A percentile compares a stretch with the other conserved stretches of the same genome.
Conservation (phyloP, 179 eudicot genomes). For the Pouteria campechiana region DNA sequence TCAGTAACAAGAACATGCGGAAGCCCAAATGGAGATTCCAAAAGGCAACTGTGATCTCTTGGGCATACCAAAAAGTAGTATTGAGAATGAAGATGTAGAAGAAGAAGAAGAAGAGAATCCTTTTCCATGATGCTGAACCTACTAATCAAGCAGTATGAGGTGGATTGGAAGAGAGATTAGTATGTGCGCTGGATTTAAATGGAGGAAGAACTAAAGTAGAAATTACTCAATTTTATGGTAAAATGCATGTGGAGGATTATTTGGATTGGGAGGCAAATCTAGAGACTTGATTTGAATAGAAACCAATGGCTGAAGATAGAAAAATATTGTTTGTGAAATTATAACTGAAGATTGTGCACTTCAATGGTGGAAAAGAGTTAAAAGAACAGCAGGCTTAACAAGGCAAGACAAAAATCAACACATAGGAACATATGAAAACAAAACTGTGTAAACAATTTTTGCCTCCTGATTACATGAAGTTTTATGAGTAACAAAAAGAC, state of each 20-base stretch:
- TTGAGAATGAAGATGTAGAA: not conserved
- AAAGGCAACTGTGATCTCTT: not conserved
- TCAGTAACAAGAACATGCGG: not conserved
- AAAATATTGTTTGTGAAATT: conserved; percentile 3
- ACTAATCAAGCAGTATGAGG: no score
- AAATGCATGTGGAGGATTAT: conserved; percentile 5
- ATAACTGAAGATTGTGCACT: conserved; percentile 3
- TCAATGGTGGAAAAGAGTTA: conserved; percentile 10
- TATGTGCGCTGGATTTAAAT: conserved; percentile 1
- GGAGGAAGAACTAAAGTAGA: not conserved
- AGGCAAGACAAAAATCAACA: no score
- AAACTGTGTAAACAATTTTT: not conserved
- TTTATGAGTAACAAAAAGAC: no score
- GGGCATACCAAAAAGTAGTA: not conserved
- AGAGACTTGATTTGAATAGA: conserved; percentile 5
- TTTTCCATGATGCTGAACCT: no score
- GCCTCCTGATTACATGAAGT: not conserved
- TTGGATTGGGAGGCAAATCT: not conserved
- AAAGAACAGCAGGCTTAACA: no score
- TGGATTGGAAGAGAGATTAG: not conserved
- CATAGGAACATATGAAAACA: not conserved
- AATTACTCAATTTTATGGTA: not conserved
- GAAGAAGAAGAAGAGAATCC: not conserved
- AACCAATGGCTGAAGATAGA: not conserved
- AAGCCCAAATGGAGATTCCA: not conserved